A percentile compares a stretch with the other conserved stretches of the same genome.
These are phyloP conservation scores for Theileria equi DNA, from an alignment of 169 alveolate species.

Conservation along the genomic window DNA sequence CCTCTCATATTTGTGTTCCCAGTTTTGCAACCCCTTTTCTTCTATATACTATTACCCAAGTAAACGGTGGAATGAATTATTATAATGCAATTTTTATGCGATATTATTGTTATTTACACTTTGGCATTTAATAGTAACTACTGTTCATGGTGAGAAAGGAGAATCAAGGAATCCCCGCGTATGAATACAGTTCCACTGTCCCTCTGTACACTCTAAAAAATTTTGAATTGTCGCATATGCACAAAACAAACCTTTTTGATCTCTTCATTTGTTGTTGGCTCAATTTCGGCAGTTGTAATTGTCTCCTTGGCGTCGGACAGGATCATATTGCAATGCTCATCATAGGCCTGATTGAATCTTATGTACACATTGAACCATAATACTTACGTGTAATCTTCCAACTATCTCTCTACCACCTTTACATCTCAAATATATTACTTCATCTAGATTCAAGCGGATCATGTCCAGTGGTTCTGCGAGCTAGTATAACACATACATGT, in stretches of 20 bases:
- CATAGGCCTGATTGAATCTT: slow-evolving; percentile 78
- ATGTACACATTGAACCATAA: background rate
- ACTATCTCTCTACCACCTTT: slow-evolving; percentile 86
- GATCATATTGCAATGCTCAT: slow-evolving; percentile 88
- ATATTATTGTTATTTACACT: background rate
- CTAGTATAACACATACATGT: background rate
- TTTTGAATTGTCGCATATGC: background rate
- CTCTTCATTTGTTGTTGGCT: slow-evolving; percentile 40
- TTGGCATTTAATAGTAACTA: background rate
- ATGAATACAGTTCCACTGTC: slow-evolving; percentile 79
- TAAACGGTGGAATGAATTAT: background rate
- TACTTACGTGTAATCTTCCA: slow-evolving; percentile 83
- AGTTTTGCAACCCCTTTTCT: slow-evolving; percentile 47
- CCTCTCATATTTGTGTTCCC: slow-evolving; percentile 55
- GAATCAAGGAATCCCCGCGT: slow-evolving; percentile 86
- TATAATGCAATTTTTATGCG: slow-evolving; percentile 7
- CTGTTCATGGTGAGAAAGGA: slow-evolving; percentile 74
- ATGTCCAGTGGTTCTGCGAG: slow-evolving; percentile 86
- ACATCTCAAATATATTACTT: slow-evolving; percentile 82
- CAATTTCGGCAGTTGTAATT: slow-evolving; percentile 50
- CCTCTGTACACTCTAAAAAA: slow-evolving; percentile 45
- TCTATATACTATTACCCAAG: slow-evolving; percentile 45
- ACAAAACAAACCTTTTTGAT: slow-evolving; percentile 29
- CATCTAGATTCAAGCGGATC: slow-evolving; percentile 85
- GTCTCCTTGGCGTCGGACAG: slow-evolving; percentile 87